Percentiles rank a stretch among this genome's conserved stretches.
Evolutionary conservation across 2,329 filamentous ascomycete genomes (phyloP).

Genomic region (Trichoderma sp.): DNA sequence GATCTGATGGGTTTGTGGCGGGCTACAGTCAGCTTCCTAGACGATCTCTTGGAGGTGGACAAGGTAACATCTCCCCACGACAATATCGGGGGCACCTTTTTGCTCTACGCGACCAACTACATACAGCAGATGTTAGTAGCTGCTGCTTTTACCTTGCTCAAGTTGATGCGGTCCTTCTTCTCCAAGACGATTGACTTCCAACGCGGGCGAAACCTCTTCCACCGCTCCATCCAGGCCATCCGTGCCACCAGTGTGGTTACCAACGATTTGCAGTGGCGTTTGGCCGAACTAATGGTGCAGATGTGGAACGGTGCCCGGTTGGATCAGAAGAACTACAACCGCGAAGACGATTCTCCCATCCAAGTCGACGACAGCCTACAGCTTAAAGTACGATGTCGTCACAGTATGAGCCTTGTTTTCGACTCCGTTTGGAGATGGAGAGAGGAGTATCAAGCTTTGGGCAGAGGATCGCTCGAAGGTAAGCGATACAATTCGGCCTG

Average conservation of each 20-base stretch:
- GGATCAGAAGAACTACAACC: conserved; percentile 48
- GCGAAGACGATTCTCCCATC: conserved; percentile 49
- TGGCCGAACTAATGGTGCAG: conserved; percentile 83
- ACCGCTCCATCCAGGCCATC: conserved; percentile 67
- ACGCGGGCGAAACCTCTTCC: conserved; percentile 66
- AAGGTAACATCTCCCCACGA: conserved; percentile 48
- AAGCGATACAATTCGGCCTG: conserved; percentile 37
- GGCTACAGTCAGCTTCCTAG: conserved; percentile 67
- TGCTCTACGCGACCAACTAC: conserved; percentile 70
- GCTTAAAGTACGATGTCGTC: conserved; percentile 77
- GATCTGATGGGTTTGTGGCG: conserved; percentile 75
- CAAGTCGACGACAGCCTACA: conserved; percentile 69
- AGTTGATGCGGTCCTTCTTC: conserved; percentile 76
- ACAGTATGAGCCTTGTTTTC: conserved; percentile 82
- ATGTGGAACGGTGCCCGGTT: conserved; percentile 73
- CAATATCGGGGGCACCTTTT: conserved; percentile 50
- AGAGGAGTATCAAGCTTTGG: conserved; percentile 72
- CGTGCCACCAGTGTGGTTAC: conserved; percentile 70
- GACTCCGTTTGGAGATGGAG: conserved; percentile 86
- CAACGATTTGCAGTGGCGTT: conserved; percentile 75
- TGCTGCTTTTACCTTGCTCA: conserved; percentile 72
- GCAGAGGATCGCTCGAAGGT: conserved; percentile 70
- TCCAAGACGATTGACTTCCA: conserved; percentile 68
- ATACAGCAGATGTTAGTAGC: conserved; percentile 85
- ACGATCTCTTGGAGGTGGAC: conserved; percentile 58